phyloP scores from a whole-genome alignment of 2,329 filamentous ascomycete genomes.

The Cryphonectria naterciae region DNA sequence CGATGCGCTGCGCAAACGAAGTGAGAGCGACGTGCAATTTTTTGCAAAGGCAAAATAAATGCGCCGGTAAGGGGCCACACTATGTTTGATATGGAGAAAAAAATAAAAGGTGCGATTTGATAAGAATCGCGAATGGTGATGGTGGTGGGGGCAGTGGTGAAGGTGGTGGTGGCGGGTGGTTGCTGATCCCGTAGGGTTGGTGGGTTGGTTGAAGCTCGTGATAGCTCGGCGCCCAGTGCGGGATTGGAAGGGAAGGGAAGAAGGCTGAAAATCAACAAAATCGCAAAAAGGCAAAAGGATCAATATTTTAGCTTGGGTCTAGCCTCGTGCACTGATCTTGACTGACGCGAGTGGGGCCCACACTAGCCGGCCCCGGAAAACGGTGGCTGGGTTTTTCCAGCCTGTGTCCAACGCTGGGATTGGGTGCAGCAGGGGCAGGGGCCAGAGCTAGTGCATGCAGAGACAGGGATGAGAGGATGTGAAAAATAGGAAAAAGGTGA shows the following conservation, averaged over 20 bases:
- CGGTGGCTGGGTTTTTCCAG: conserved; percentile 30
- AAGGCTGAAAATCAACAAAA: conserved; percentile 38
- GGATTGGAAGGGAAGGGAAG: conserved; percentile 30
- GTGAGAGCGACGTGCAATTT: conserved; percentile 32
- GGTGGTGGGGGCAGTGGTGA: conserved; percentile 24
- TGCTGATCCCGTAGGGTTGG: conserved; percentile 26
- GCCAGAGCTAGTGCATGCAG: background rate
- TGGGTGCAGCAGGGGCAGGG: conserved; percentile 13
- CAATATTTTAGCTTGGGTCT: conserved; percentile 31
- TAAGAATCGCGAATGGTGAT: conserved; percentile 2
- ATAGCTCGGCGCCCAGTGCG: conserved; percentile 31
- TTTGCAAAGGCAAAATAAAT: background rate
- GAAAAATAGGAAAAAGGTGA: background rate
- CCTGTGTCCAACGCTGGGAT: conserved; percentile 7
- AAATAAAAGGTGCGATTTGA: conserved; percentile 23
- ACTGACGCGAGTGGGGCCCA: conserved; percentile 19
- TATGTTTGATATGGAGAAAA: background rate
- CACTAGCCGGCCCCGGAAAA: conserved; percentile 24
- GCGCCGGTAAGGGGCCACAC: background rate
- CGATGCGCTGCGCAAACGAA: conserved; percentile 31
- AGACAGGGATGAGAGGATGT: conserved; percentile 13
- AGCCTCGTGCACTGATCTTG: conserved; percentile 34
- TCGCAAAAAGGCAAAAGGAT: conserved; percentile 27
- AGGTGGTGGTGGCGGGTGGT: conserved; percentile 4
- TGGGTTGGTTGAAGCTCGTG: conserved; percentile 32